Percentiles rank a stretch among this genome's conserved stretches.
Evolutionary conservation across 805 yeast genomes (phyloP).

Genomic region (Spathaspora hagerdaliae): DNA sequence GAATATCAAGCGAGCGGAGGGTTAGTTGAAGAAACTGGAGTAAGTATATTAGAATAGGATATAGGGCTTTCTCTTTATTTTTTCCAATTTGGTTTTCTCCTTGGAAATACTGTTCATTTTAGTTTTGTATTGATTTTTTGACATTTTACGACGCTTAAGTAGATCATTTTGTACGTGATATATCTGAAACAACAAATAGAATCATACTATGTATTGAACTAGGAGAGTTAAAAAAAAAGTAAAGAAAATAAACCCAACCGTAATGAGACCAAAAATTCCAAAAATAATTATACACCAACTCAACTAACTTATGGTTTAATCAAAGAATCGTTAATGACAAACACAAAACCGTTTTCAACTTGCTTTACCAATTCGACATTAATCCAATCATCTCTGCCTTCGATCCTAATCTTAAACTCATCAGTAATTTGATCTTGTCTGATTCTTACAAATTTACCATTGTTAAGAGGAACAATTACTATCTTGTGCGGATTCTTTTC

Average conservation of each 20-base stretch:
- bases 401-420: constrained; percentile 12
- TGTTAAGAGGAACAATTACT: constrained; percentile 14
- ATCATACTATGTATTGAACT: background rate
- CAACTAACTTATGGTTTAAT: constrained; percentile 14
- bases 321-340: constrained; percentile 34
- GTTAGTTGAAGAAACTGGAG: constrained; percentile 54
- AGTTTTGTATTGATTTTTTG: too few species aligned
- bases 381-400: constrained; percentile 13
- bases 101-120: too few species aligned
- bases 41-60: constrained; percentile 19
- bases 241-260: background rate
- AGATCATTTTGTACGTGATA: too few species aligned
- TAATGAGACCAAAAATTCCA: background rate
- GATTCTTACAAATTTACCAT: constrained; percentile 19
- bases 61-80: too few species aligned
- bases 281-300: constrained; percentile 2
- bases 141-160: too few species aligned
- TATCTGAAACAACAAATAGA: too few species aligned
- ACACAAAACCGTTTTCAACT: constrained; percentile 38
- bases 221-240: background rate
- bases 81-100: too few species aligned
- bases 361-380: constrained; percentile 22
- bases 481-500: background rate
- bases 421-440: constrained; percentile 14
- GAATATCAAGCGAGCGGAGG: constrained; percentile 50